phyloP scores from a whole-genome alignment of 805 yeast species.

The Lipomyces orientalis region DNA sequence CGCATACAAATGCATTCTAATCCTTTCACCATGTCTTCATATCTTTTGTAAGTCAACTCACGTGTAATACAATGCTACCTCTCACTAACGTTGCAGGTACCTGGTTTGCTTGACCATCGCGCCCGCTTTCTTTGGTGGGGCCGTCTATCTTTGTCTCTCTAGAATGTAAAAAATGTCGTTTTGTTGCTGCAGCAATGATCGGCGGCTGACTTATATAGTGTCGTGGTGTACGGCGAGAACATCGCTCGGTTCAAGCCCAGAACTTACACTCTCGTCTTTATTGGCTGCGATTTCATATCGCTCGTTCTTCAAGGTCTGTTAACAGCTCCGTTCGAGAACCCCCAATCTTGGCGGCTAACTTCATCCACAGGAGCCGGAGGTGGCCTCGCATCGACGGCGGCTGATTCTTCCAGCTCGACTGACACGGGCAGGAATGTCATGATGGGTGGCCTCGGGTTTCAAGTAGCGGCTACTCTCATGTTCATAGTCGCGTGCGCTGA shows the following conservation, averaged over 20 bases:
- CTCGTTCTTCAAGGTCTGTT: background rate
- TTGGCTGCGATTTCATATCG: constrained; percentile 3
- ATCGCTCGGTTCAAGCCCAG: constrained; percentile 7
- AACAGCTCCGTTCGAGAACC: too few relatives aligned
- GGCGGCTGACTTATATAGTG: background rate
- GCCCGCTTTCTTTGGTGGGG: constrained; percentile 5
- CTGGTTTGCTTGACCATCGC: constrained; percentile 8
- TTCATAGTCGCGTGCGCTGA: constrained; percentile 7
- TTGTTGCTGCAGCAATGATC: background rate
- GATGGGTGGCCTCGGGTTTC: constrained; percentile 5
- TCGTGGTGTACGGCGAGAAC: background rate
- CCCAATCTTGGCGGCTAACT: background rate
- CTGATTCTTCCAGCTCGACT: background rate
- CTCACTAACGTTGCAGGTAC: constrained; percentile 5
- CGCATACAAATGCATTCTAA: constrained; percentile 10
- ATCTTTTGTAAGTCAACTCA: background rate
- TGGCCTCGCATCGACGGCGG: constrained; percentile 7
- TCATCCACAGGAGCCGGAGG: constrained; percentile 5
- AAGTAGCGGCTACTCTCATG: constrained; percentile 3
- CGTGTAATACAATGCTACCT: background rate
- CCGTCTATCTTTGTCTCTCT: constrained; percentile 7
- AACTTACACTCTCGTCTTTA: background rate
- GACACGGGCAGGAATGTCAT: background rate
- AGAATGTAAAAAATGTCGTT: background rate
- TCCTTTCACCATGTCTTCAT: constrained; percentile 1